Evolutionary conservation across 768 basidiomycete species (phyloP).

Genomic region (Hygrophoropsis aurantiaca): DNA sequence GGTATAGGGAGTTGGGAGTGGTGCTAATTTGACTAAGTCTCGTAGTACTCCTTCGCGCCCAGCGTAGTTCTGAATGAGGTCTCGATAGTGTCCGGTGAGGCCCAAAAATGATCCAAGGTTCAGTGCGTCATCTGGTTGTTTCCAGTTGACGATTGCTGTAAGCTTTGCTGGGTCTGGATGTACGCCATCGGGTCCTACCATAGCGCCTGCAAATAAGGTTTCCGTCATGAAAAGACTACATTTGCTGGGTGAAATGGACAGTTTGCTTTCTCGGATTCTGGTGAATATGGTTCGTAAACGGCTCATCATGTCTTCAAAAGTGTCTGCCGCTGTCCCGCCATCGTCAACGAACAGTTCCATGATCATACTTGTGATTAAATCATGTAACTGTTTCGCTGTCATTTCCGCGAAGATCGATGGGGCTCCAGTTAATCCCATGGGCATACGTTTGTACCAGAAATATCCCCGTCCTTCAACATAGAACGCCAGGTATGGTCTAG

Average conservation of each 20-base stretch:
- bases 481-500: slow-evolving; percentile 16
- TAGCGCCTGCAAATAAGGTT: not conserved
- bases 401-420: slow-evolving; percentile 13
- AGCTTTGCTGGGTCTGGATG: slow-evolving; percentile 4
- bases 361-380: slow-evolving; percentile 13
- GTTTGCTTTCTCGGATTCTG: not conserved
- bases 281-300: not conserved
- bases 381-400: slow-evolving; percentile 3
- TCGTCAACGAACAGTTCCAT: slow-evolving; percentile 13
- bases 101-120: slow-evolving; percentile 6
- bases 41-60: not conserved
- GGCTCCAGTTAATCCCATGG: slow-evolving; percentile 17
- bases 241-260: not conserved
- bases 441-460: slow-evolving; percentile 17
- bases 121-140: not conserved
- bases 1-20: not conserved
- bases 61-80: slow-evolving; percentile 10
- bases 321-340: slow-evolving; percentile 12
- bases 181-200: not conserved
- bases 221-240: slow-evolving; percentile 9
- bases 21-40: not conserved
- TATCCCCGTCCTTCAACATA: slow-evolving; percentile 18
- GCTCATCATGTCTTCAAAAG: not conserved
- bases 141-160: slow-evolving; percentile 7
- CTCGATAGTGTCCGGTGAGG: slow-evolving; percentile 6